Evolutionary conservation across 2,329 filamentous ascomycete species (phyloP).

Genomic region (Cercospora nicotianae): DNA sequence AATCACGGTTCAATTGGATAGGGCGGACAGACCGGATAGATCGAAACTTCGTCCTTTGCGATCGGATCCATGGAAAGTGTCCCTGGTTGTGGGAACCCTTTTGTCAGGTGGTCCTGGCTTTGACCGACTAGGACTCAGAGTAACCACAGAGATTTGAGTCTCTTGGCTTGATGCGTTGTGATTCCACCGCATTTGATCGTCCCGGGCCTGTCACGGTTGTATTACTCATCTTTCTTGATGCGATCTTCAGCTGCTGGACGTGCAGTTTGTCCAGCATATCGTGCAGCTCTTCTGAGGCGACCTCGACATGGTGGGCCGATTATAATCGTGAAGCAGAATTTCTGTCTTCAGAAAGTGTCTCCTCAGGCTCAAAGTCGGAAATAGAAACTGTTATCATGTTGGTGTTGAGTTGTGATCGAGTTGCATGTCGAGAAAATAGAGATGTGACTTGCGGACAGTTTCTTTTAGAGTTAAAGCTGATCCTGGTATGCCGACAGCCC

Average conservation of each 20-base stretch:
- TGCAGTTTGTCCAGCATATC: background rate
- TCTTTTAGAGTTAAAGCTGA: background rate
- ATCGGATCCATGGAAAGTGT: background rate
- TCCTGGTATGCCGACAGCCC: background rate
- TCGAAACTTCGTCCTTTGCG: background rate
- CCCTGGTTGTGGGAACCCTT: background rate
- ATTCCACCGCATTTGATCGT: background rate
- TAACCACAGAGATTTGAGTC: background rate
- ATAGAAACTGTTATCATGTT: background rate
- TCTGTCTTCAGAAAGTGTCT: background rate
- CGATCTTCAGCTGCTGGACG: too few relatives aligned
- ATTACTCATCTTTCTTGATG: background rate
- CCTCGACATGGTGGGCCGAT: background rate
- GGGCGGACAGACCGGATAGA: background rate
- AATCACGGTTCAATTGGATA: background rate
- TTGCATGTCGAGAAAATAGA: background rate
- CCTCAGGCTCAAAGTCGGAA: background rate
- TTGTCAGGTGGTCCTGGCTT: background rate
- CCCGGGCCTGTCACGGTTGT: background rate
- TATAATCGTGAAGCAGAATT: background rate
- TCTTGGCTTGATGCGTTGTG: background rate
- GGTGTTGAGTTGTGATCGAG: background rate
- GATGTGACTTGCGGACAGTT: background rate
- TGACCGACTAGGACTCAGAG: background rate
- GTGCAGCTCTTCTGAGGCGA: background rate